Percentiles rank a stretch among this genome's conserved stretches.
Evolutionary conservation across 73 alveolate genomes (phyloP).

Genomic region (Stentor coeruleus): DNA sequence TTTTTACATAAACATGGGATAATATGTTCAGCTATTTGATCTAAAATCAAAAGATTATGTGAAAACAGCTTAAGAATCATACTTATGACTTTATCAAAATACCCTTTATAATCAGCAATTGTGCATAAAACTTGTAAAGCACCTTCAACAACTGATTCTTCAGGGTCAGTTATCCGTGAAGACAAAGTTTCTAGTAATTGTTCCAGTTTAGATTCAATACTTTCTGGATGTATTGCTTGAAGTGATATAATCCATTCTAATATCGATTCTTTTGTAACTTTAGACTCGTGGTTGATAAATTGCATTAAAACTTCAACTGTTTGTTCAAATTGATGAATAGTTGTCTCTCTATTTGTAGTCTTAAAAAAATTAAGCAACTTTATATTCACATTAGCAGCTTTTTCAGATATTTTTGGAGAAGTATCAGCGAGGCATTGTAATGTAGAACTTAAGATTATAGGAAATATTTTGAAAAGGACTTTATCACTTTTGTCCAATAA

Average conservation of each 20-base stretch:
- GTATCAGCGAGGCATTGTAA: not conserved
- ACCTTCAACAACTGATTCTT: not conserved
- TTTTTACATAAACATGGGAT: not conserved
- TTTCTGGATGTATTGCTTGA: not conserved
- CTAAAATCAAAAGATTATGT: not conserved
- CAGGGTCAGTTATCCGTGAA: not conserved
- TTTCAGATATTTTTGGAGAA: not conserved
- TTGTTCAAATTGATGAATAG: not conserved
- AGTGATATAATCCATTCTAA: slow-evolving; percentile 9
- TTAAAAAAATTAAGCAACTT: not conserved
- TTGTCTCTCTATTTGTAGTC: not conserved
- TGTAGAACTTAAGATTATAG: not conserved
- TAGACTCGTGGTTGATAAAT: not conserved
- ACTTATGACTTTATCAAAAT: slow-evolving; percentile 17
- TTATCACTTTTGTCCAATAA: not conserved
- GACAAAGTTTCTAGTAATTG: not conserved
- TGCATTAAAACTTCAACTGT: not conserved
- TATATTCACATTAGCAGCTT: slow-evolving; percentile 1
- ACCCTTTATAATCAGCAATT: slow-evolving; percentile 25
- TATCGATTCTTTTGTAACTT: not conserved
- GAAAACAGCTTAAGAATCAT: slow-evolving; percentile 1
- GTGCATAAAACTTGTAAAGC: slow-evolving; percentile 8
- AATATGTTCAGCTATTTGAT: not conserved
- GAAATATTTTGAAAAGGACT: slow-evolving; percentile 1
- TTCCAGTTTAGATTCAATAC: not conserved